Evolutionary conservation across 768 basidiomycete species (phyloP), one percentile per base, ranked within the genome.

Genomic region (Ramaria sp.): DNA sequence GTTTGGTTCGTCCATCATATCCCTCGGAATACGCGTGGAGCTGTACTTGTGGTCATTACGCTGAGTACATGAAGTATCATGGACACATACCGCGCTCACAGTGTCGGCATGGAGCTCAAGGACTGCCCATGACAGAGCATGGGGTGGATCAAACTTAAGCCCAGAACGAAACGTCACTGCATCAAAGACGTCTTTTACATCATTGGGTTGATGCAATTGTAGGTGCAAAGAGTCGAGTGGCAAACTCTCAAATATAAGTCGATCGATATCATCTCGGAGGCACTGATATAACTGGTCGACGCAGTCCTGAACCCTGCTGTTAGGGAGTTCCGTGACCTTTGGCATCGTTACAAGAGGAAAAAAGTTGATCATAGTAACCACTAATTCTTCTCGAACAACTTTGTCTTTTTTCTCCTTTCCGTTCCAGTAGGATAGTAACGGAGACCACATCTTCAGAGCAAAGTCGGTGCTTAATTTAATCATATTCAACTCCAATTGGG

Each of bases 41-140:
- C 87, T 90, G 59, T 5, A 55, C 10, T 27, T 18, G 42, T 18
- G 48, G 30, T 22, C n/a, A 50, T 50, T 20, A 25, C 30, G 56
- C 44, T 48, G 57, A 37, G 52, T 56, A 34, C 9, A 13, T 43
- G 34, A 49, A 22, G 28, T 28, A 47, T 28, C 30, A 42, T 9
- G 24, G 50, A 42, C 56, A 60, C 70, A 53, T 61, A 88, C 89
- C 71, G 82, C 78, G 49, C 74, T 74, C 3, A 80, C 75, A 63
- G 84, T 86, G 64, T 90, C 88, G 3, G 89, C 86, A 56, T 88
- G 85, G 20, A 94, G 69, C 64, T 91, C 83, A 5, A 92, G 68
- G 5, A 84, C 71, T 5, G 81, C 77, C 93, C 93, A 96, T 0
- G 82, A 73, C 30, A 88, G 66, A 0, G 87, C 88, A 64, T 91